These are phyloP conservation scores for Annulohypoxylon bovei DNA, from an alignment of 495 filamentous ascomycete genomes.

Conservation along the genomic window DNA sequence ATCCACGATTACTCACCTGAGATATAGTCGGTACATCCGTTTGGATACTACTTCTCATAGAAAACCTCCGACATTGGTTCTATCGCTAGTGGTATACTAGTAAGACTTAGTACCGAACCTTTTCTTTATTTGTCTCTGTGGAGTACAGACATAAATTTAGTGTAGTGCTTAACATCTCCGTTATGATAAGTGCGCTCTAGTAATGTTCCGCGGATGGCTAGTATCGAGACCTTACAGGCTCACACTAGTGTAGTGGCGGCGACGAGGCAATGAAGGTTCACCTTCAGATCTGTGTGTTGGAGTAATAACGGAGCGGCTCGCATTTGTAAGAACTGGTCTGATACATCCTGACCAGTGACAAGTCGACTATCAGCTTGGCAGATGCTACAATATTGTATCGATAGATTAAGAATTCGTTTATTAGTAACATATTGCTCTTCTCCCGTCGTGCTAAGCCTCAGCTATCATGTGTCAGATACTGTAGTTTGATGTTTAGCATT, in stretches of 20 bases:
- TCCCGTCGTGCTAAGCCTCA: background rate
- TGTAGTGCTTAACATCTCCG: background rate
- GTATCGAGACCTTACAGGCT: background rate
- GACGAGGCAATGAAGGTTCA: background rate
- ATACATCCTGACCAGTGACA: constrained; percentile 19
- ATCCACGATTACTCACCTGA: constrained; percentile 11
- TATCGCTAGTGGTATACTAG: constrained; percentile 25
- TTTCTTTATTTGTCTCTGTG: constrained; percentile 22
- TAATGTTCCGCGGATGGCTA: constrained; percentile 2
- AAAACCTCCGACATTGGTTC: constrained; percentile 12
- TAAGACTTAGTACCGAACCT: constrained; percentile 18
- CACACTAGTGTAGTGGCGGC: too few relatives aligned
- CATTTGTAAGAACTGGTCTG: constrained; percentile 21
- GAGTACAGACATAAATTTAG: constrained; percentile 29
- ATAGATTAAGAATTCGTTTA: constrained; percentile 21
- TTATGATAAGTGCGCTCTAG: background rate
- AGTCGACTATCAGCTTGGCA: constrained; percentile 29
- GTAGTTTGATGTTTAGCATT: constrained; percentile 33
- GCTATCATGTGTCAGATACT: constrained; percentile 25
- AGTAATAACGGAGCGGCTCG: constrained; percentile 24
- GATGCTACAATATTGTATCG: constrained; percentile 18
- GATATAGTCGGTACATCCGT: constrained; percentile 23
- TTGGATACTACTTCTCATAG: background rate
- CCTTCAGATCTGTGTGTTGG: constrained; percentile 25
- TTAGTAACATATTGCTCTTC: constrained; percentile 17